These are phyloP conservation scores for Solanum tarijense DNA, from an alignment of 257 asterid genomes.

Conservation along the genomic window DNA sequence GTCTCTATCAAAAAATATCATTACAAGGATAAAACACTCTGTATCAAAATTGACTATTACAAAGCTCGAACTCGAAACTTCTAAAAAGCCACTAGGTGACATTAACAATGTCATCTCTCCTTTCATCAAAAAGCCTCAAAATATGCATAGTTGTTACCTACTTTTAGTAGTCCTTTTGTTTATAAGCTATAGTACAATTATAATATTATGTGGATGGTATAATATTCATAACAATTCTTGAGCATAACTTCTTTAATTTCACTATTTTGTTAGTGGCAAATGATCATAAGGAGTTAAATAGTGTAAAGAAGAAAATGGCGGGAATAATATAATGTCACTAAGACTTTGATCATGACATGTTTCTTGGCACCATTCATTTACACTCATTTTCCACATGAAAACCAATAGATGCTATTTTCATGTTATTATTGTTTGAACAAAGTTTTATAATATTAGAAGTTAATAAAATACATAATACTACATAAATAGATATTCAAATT, in stretches of 20 bases:
- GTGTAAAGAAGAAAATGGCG: not conserved
- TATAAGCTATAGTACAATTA: not conserved
- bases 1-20: not conserved
- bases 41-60: not conserved
- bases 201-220: not conserved
- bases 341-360: not conserved
- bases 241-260: not conserved
- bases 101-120: not conserved
- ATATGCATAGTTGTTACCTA: not conserved
- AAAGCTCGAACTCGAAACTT: not conserved
- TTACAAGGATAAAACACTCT: not conserved
- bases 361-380: not conserved
- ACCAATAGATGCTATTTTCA: not conserved
- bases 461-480: not conserved
- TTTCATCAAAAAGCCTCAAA: not conserved
- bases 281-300: not conserved
- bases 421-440: not conserved
- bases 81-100: not conserved
- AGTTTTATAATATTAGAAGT: not conserved
- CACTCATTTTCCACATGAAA: not conserved
- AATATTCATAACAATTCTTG: not conserved
- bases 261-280: not conserved
- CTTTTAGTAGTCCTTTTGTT: not conserved
- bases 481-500: not conserved
- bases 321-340: not conserved